Base-by-base conservation (phyloP, 495 filamentous ascomycete species). In the Tetracladium setigerum region DNA sequence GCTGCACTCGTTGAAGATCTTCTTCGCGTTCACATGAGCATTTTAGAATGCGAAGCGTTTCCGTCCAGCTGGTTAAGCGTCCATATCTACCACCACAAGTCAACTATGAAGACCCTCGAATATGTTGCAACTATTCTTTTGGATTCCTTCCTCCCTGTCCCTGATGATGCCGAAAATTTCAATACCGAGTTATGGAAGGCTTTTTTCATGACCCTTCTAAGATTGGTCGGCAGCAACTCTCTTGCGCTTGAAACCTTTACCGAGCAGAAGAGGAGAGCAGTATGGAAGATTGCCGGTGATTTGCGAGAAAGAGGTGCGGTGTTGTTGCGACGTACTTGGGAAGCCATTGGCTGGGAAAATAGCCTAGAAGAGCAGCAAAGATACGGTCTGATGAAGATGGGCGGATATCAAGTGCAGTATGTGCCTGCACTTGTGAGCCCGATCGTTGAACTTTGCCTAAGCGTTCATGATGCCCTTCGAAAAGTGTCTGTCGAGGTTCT, bases 281-380 rank as follows among this genome's bases (percentile, higher is more conserved):
- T 97, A 12, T 97, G 94, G 92, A 97, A 97, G 69, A 95, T 99
- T 58, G 94, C 89, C 22, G 94, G 92, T 16, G 92, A 99, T 71
- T 88, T 99, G 41, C 74, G 92, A 44, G 89, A 97, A 61, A 76
- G 88, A 54, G 94, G 92, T 37, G 91, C 92, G 1, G 82, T 89
- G 27, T 68, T 99, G 8, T 66, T 99, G 38, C 76, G 84, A 32
- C 71, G 79, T 16, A 92, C 82, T 27, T 99, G 92, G 92, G 88
- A 95, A 61, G 87, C 91, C 10, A 95, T 99, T 55, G 92, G 92
- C 12, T 99, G 92, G 92, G 92, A 97, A 57, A 86, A 88, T 0
- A 85, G 77, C 36, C 63, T 76, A 10, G 91, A 95, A 15, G 86
- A 91, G 58, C 66, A 66, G 39, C 67, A 70, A 43, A 75, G 82